Conservation (phyloP, 495 filamentous ascomycete genomes). For the Penicillium riverlandense region DNA sequence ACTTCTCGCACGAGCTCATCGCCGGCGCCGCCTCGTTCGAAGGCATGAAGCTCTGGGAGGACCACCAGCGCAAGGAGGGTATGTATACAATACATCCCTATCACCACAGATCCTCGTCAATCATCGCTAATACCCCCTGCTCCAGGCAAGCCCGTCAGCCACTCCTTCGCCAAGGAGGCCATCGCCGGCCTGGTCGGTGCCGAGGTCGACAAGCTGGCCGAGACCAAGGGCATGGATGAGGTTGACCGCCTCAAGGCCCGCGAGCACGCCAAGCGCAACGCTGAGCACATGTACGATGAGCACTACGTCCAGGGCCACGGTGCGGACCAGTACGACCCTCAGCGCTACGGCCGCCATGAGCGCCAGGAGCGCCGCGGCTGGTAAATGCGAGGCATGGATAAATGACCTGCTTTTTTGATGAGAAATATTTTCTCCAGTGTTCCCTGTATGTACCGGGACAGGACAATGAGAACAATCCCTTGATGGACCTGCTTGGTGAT, state of each 20-base stretch:
- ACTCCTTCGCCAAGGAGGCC: slow-evolving; percentile 72
- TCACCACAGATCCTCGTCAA: background rate
- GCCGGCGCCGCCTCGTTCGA: slow-evolving; percentile 73
- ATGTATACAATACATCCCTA: slow-evolving; percentile 11
- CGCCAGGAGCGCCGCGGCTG: slow-evolving; percentile 16
- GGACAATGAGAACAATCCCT: no score
- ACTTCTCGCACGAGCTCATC: slow-evolving; percentile 65
- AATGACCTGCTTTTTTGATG: slow-evolving; percentile 5
- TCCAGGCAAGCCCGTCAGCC: slow-evolving; percentile 60
- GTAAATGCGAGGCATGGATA: slow-evolving; percentile 5
- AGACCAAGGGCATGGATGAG: slow-evolving; percentile 70
- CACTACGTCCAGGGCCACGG: slow-evolving; percentile 42
- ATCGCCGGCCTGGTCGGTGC: slow-evolving; percentile 63
- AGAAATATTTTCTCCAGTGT: slow-evolving; percentile 2
- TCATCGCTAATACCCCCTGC: no score
- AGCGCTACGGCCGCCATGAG: slow-evolving; percentile 26
- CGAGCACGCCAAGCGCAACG: slow-evolving; percentile 58
- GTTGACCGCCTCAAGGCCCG: slow-evolving; percentile 61
- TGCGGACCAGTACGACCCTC: slow-evolving; percentile 37
- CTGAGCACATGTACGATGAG: slow-evolving; percentile 56
- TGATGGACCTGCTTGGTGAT: no score
- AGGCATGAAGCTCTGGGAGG: slow-evolving; percentile 74
- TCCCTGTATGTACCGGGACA: background rate
- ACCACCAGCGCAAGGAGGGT: slow-evolving; percentile 67
- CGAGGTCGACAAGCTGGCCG: slow-evolving; percentile 71